Percentiles rank a stretch among this genome's conserved stretches.
Conservation (phyloP, 2,329 filamentous ascomycete species). For the Neofusicoccum ribis region DNA sequence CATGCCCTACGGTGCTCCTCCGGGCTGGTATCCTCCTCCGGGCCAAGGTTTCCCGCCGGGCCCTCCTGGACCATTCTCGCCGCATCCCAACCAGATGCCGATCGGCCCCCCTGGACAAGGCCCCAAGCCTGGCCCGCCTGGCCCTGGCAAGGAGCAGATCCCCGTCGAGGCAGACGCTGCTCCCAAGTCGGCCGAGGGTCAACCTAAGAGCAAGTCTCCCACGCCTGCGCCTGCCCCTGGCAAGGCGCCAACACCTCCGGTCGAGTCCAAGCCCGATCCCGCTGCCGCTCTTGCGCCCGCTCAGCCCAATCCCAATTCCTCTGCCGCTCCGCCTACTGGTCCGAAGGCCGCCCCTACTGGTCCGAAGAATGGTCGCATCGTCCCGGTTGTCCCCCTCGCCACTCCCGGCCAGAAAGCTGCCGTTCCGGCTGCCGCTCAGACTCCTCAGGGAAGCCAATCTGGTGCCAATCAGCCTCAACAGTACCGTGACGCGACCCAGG, state of each 20-base stretch:
- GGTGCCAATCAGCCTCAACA: constrained; percentile 21
- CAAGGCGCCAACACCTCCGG: constrained; percentile 56
- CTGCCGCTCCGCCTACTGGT: constrained; percentile 33
- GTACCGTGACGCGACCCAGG: constrained; percentile 68
- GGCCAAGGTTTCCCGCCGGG: constrained; percentile 71
- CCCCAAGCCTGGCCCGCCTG: constrained; percentile 32
- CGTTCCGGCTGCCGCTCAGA: constrained; percentile 40
- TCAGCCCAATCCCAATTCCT: constrained; percentile 38
- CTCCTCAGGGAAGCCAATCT: constrained; percentile 29
- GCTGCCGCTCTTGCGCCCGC: constrained; percentile 58
- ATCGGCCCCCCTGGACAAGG: constrained; percentile 56
- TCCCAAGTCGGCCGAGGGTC: constrained; percentile 51
- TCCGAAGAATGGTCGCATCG: constrained; percentile 54
- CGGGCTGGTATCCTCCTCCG: constrained; percentile 75
- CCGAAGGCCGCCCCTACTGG: constrained; percentile 43
- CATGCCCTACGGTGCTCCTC: constrained; percentile 75
- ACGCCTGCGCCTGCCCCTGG: constrained; percentile 41
- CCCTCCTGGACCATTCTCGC: constrained; percentile 64
- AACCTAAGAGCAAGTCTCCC: constrained; percentile 51
- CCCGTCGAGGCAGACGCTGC: constrained; percentile 48
- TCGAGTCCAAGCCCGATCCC: constrained; percentile 67
- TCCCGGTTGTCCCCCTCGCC: constrained; percentile 66
- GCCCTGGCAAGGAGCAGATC: constrained; percentile 30
- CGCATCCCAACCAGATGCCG: constrained; percentile 57
- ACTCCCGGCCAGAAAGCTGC: constrained; percentile 41